Evolutionary conservation across 805 yeast species (phyloP), one percentile per base, ranked within the genome.

Genomic region (Zygosaccharomyces bisporus): DNA sequence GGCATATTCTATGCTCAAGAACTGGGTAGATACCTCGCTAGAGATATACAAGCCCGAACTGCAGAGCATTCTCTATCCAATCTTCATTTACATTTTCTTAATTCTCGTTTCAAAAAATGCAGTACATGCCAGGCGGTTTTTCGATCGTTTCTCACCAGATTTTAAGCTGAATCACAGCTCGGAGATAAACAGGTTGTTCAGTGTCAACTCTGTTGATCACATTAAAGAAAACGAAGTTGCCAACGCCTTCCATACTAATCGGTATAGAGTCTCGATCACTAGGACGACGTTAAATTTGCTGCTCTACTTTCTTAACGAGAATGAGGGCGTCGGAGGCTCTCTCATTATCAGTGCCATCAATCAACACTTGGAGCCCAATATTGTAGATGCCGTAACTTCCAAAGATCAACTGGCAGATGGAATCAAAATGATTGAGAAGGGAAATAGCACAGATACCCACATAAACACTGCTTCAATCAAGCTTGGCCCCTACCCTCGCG

Each of bases 1-100:
- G 36, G 96, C 95, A 1, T 93, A 89, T 67, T 71, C 81, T 13
- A 75, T 87, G 63, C 75, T 89, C 50, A 77, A 86, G 50, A 81
- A 81, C 39, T 93, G 98, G 98, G 86, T 87, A 32, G 95, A 88
- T 54, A 75, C 87, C 13, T 88, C 96, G 0, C 73, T 93, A 55
- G 99, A 91, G 63, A 75, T 93, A 67, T 93, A 93, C 66, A 84
- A 79, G 65, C 89, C 95, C 13, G 97, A 93, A 64, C 73, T 93
- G 48, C 77, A 83, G 45, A 78, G 93, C 52, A 76, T 91, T 34
- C 68, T 91, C 54, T 93, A 86, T 63, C 99, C 99, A 4, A 73
- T 93, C n/a, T 93, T 90, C 66, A 83, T 91, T 41, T 95, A 91
- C 64, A 79, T 88, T 56, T 93, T 79, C 61, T 71, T 93, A 49